A percentile compares a stretch with the other conserved stretches of the same genome.
These are phyloP conservation scores for Neurospora sp. DNA, from an alignment of 495 filamentous ascomycete species.

Conservation along the genomic window DNA sequence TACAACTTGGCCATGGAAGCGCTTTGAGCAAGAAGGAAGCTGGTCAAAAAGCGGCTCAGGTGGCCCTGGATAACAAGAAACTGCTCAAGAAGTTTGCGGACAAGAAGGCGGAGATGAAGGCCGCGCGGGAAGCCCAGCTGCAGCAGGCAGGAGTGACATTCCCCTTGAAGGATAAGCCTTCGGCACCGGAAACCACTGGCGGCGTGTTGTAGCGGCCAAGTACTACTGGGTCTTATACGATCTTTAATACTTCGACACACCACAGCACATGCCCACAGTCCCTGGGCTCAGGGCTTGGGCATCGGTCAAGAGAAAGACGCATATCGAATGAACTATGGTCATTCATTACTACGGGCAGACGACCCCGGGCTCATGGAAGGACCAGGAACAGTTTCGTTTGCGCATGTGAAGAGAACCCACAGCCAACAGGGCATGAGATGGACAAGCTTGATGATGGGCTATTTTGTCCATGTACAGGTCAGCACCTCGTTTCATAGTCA, in stretches of 20 bases:
- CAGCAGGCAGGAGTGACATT: background rate
- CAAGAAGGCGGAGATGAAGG: conserved; percentile 35
- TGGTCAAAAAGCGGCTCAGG: conserved; percentile 56
- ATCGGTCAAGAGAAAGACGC: background rate
- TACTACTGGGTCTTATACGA: background rate
- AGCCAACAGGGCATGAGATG: background rate
- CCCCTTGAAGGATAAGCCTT: background rate
- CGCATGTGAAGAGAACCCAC: background rate
- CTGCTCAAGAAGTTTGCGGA: conserved; percentile 45
- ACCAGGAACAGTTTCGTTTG: background rate
- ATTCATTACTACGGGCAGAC: background rate
- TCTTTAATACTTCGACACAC: background rate
- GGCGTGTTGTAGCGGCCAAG: background rate
- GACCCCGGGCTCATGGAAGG: background rate
- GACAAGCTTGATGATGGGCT: background rate
- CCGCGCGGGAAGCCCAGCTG: conserved; percentile 10
- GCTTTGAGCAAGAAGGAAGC: conserved; percentile 66
- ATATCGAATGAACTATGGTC: background rate
- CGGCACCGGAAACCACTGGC: background rate
- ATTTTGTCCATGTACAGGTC: background rate
- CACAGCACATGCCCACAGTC: background rate
- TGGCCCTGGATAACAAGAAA: conserved; percentile 51
- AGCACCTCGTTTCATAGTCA: background rate
- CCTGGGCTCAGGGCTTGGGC: background rate
- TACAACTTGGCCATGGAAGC: conserved; percentile 55